Base-by-base conservation (phyloP, 495 filamentous ascomycete genomes). In the Pyronema domesticum region DNA sequence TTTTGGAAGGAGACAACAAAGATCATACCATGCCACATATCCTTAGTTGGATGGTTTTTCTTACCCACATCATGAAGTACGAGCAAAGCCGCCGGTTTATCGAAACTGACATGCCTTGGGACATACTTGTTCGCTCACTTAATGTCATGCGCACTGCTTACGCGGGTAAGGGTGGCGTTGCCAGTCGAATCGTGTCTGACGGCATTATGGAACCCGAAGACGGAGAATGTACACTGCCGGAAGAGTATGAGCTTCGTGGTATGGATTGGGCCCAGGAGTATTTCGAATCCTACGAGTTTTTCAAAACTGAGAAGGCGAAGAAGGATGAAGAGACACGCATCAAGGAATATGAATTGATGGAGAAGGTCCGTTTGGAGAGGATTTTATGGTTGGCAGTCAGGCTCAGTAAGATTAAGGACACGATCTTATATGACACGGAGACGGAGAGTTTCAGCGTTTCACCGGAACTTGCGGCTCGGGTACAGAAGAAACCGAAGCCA, bases 221-320 rank as follows among this genome's bases (percentile, higher is more conserved):
- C 40, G 74, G 71, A 11, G 46, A 52, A 6, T 69, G 62, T 7
- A 85, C 86, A 6, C 64, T 95, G 0, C 80, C 86, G 0, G 91
- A 95, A 58, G 91, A 98, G 58, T 95, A 79, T 56, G 71, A 80
- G 0, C 78, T 94, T 53, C 76, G 83, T 5, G 91, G 89, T 0
- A 75, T 89, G 15, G 62, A 80, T 4, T 94, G 82, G 79, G 76
- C 75, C 4, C 73, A 79, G 42, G 62, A 68, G 8, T 85, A 87
- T 54, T 91, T 80, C 53, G 85, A 85, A 0, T 57, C 70, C 0
- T 64, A 70, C 1, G 94, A 81, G 73, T 94, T 94, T 61, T n/a
- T n/a, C n/a, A n/a, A n/a, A n/a, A n/a, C n/a, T n/a, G 65, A 73
- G 3, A 74, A 76, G 50, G 76, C 80, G 11, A 75, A 76, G 57